Conservation (phyloP, 2,329 filamentous ascomycete genomes). For the Harringtonia aguacate region DNA sequence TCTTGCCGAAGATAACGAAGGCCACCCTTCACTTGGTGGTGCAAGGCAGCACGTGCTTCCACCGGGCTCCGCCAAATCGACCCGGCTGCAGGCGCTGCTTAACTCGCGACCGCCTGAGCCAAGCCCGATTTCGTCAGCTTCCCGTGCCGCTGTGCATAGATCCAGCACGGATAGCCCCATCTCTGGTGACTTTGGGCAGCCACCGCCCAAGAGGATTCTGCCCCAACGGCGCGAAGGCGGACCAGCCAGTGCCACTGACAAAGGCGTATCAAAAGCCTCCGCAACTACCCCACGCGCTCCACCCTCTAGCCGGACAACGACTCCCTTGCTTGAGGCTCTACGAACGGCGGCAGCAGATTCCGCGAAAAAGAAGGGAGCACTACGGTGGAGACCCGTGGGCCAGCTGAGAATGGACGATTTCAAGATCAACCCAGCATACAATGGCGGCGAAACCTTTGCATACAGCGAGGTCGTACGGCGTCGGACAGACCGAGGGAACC, state of each 20-base stretch:
- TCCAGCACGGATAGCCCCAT: not conserved
- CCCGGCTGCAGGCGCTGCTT: conserved; percentile 8
- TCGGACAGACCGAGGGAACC: conserved; percentile 55
- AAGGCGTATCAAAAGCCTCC: not conserved
- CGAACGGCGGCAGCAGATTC: not conserved
- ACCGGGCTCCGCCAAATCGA: not conserved
- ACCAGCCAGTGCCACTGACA: not conserved
- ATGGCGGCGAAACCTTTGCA: conserved; percentile 61
- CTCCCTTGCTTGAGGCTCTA: not conserved
- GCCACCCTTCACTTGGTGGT: not conserved
- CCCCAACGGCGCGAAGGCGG: not conserved
- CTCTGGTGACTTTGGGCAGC: conserved; percentile 4
- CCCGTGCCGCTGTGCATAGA: not conserved
- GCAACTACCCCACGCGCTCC: not conserved
- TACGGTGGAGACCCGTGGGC: conserved; percentile 47
- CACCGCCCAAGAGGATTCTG: conserved; percentile 7
- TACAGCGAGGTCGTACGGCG: conserved; percentile 66
- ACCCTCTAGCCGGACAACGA: not conserved
- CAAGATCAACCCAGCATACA: conserved; percentile 65
- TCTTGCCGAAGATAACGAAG: conserved; percentile 2
- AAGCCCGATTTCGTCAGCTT: conserved; percentile 5
- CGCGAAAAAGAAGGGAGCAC: conserved; percentile 15
- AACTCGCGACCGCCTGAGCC: conserved; percentile 8
- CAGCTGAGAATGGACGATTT: conserved; percentile 62
- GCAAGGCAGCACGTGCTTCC: not conserved